A percentile compares a stretch with the other conserved stretches of the same genome.
Evolutionary conservation across 306 rosid genomes (phyloP).

Genomic region (Fragaria vesca): DNA sequence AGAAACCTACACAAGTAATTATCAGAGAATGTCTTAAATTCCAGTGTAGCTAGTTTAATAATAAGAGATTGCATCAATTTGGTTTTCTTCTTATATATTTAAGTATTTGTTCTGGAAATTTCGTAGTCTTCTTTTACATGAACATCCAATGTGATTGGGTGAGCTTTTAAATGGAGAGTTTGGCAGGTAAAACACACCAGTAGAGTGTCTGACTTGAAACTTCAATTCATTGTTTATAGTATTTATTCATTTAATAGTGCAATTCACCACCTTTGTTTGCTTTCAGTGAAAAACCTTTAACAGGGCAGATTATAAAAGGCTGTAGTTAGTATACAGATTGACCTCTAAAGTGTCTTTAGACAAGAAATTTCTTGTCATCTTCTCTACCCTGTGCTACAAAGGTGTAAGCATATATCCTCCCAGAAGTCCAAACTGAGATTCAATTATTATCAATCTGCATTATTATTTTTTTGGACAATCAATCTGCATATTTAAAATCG

Average conservation of each 20-base stretch:
- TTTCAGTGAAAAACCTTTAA: not conserved
- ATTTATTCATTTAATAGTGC: not conserved
- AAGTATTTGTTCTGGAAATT: not conserved
- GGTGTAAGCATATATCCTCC: constrained; percentile 6
- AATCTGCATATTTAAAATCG: constrained; percentile 4
- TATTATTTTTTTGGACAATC: not conserved
- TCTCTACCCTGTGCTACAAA: constrained; percentile 2
- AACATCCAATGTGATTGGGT: constrained; percentile 6
- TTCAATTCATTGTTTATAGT: not conserved
- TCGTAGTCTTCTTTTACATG: not conserved
- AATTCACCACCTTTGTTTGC: not conserved
- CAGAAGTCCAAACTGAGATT: constrained; percentile 3
- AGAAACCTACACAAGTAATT: not conserved
- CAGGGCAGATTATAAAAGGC: not conserved
- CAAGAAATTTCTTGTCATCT: constrained; percentile 1
- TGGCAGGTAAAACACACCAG: not conserved
- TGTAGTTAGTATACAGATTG: not conserved
- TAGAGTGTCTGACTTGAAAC: not conserved
- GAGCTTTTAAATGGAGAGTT: constrained; percentile 4
- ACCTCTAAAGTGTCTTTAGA: not conserved
- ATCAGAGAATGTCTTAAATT: constrained; percentile 11
- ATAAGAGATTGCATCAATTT: not conserved
- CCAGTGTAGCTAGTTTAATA: not conserved
- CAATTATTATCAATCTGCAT: constrained; percentile 6
- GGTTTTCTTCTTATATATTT: not conserved